Base-by-base conservation (phyloP, 2,329 filamentous ascomycete species). In the Alternaria sp. region DNA sequence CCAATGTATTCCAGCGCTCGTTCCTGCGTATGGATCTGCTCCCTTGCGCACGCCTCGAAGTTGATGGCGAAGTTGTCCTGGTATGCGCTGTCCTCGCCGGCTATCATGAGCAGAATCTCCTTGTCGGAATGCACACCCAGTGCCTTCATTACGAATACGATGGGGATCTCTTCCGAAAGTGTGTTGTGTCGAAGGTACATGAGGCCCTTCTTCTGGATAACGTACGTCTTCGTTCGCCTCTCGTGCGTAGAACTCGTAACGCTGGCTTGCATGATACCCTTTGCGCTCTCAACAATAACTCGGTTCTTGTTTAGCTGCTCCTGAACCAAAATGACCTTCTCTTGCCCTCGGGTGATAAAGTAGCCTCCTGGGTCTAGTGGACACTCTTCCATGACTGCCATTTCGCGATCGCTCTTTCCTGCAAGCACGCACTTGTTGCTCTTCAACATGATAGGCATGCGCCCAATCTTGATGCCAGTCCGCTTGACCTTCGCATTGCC, bases 221-320 rank as follows among this genome's bases (percentile, higher is more conserved):
- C 92, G 70, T 98, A 97, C 54, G 92, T 97, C 81, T 99, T 99
- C 10, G 95, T 97, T 78, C 98, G 97, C 70, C 96, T 87, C 77
- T 98, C 95, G 78, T 97, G 93, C 1, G 96, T 98, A 29, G 95
- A 97, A 86, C 93, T 77, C 13, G 73, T 99, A 29, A 98, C 95
- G 1, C 95, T 98, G 36, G 96, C 95, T 67, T 94, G 92, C 56
- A 98, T 94, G 64, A 96, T 88, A 60, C 91, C 91, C 79, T 97
- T 98, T 80, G 96, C 96, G 54, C 92, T 89, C 79, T 99, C 96
- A 14, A 99, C 94, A 75, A 99, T 97, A 72, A 99, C 91, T 81
- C 95, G 88, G 79, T 99, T 99, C 85, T 99, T 99, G 85, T 95
- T 99, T 74, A 99, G 82, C 80, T 99, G 95, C 75, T 99, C 96